A percentile compares a stretch with the other conserved stretches of the same genome.
Evolutionary conservation across 306 rosid species (phyloP).

Genomic region (Benincasa hispida): DNA sequence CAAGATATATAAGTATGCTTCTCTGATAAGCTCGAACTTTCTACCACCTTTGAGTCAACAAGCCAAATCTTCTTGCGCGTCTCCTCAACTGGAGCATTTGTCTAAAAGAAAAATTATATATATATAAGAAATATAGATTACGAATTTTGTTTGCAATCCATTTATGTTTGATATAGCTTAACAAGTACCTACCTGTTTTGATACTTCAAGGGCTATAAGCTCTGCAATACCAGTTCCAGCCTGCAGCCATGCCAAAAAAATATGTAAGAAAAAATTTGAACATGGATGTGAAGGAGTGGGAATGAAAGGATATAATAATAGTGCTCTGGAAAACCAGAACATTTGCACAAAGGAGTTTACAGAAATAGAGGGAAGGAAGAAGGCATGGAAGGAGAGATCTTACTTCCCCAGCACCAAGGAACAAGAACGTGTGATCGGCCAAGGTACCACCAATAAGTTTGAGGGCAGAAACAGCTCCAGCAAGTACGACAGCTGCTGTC

Average conservation of each 20-base stretch:
- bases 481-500: slow-evolving; percentile 87
- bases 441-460: slow-evolving; percentile 66
- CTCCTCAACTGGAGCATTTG: slow-evolving; percentile 63
- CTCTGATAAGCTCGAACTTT: not conserved
- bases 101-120: slow-evolving; percentile 25
- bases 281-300: not conserved
- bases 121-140: not conserved
- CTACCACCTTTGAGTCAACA: slow-evolving; percentile 74
- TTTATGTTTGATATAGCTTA: not conserved
- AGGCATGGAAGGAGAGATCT: slow-evolving; percentile 1
- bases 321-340: not conserved
- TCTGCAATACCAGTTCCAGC: slow-evolving; percentile 97
- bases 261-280: slow-evolving; percentile 6
- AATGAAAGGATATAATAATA: not conserved
- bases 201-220: slow-evolving; percentile 84
- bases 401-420: slow-evolving; percentile 98
- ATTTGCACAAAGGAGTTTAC: not conserved
- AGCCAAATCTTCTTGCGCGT: slow-evolving; percentile 84
- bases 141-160: not conserved
- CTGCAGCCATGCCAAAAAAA: slow-evolving; percentile 26
- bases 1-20: not conserved
- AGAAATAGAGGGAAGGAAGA: not conserved
- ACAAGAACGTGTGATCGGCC: slow-evolving; percentile 69
- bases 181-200: slow-evolving; percentile 56
- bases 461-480: slow-evolving; percentile 82